Evolutionary conservation across 2,329 filamentous ascomycete genomes (phyloP), one percentile per base, ranked within the genome.

Genomic region (Colletotrichum graminicola): DNA sequence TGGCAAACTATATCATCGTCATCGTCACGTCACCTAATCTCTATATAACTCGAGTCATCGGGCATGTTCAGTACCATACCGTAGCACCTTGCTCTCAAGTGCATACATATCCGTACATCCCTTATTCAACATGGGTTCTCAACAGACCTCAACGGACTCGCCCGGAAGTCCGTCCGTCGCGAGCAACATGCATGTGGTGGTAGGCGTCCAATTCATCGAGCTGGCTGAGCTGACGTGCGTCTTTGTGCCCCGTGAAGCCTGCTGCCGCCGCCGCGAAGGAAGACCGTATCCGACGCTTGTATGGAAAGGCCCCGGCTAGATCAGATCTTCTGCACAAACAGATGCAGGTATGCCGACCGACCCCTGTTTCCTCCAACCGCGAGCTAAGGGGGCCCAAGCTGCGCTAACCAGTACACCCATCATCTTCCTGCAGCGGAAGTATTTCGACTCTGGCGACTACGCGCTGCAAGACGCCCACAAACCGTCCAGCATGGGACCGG

Each of bases 301-400:
- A 21, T 23, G n/a, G 47, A 36, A 52, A 23, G 32, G 34, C 34
- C n/a, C 60, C 23, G 47, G 60, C 47, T 21, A 41, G 34, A 62
- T 52, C 60, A 23, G 45, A 62, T 62, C 47, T 41, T 11, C 47
- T 41, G 18, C 60, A 49, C 21, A 49, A 61, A 14, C 57, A 23
- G 47, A 47, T 52, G 60, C 60, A 52, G 45, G 47, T 41, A 12
- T 52, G 10, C 10, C 49, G 47, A 52, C 10, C 49, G 47, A 52
- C n/a, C 60, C 60, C 60, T 62, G 23, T 26, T 29, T 32, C 32
- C 41, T 39, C 41, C 47, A 21, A 34, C 49, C 14, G 51, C 32
- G 23, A 23, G 60, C 60, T 18, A 41, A 52, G 32, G 29, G 45
- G 39, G 45, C 16, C 60, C 45, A 23, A 62, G 60, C 23, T 16